Conservation (phyloP, 2,329 filamentous ascomycete species). For the Diaporthe citri region DNA sequence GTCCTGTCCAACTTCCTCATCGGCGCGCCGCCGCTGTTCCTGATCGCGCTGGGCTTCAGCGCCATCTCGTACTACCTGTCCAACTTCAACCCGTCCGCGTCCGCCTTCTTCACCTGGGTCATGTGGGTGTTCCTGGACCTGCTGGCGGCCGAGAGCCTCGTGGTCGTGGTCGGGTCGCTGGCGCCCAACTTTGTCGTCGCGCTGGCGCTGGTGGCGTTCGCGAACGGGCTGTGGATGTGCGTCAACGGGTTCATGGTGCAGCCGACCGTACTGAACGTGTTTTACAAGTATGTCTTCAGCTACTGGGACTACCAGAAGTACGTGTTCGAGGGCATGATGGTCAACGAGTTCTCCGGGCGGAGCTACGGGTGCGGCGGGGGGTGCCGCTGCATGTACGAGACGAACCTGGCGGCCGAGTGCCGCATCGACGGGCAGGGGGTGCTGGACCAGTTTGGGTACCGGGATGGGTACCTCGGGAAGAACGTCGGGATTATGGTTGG, state of each 20-base stretch:
- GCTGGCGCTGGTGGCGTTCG: constrained; percentile 84
- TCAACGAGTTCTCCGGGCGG: constrained; percentile 81
- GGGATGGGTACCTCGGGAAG: constrained; percentile 70
- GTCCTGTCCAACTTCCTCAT: constrained; percentile 85
- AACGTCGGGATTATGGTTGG: constrained; percentile 83
- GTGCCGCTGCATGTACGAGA: constrained; percentile 80
- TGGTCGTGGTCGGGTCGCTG: constrained; percentile 79
- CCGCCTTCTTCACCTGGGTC: constrained; percentile 81
- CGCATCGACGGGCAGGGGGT: constrained; percentile 79
- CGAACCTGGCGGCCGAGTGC: constrained; percentile 72
- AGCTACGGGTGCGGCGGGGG: constrained; percentile 69
- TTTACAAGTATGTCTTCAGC: constrained; percentile 89
- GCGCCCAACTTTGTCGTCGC: constrained; percentile 85
- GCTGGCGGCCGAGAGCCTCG: constrained; percentile 83
- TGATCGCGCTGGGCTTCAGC: constrained; percentile 82
- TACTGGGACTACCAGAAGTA: constrained; percentile 91
- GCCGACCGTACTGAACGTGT: constrained; percentile 79
- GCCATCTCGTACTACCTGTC: constrained; percentile 83
- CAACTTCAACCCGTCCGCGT: constrained; percentile 75
- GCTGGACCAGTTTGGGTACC: constrained; percentile 77
- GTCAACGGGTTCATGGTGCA: constrained; percentile 86
- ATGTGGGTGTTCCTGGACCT: constrained; percentile 90
- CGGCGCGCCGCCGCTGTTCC: constrained; percentile 83
- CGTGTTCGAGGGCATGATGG: constrained; percentile 94
- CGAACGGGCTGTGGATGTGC: constrained; percentile 91